Base-by-base conservation (phyloP, 2,329 filamentous ascomycete species). In the Dothistroma septosporum region DNA sequence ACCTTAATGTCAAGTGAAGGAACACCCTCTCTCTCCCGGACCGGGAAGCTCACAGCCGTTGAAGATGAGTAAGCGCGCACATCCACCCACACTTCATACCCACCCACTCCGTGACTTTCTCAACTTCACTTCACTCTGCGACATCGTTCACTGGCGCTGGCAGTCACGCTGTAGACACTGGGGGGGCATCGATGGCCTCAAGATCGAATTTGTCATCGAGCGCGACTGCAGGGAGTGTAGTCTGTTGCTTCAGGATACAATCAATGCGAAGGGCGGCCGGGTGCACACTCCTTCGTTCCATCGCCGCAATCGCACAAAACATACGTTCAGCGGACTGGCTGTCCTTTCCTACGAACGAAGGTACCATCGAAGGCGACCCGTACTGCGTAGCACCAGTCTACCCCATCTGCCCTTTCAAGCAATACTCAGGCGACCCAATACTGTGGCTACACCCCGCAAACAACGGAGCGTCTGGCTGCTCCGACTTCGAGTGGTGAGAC, bases 151-250 rank as follows among this genome's bases (percentile, higher is more conserved):
- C 76, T 0, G 82, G 83, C 2, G 81, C 82, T 8, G 74, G 79
- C 6, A 82, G 79, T 67, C 83, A 85, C 67, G 82, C 81, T 2
- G 81, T 85, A 35, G 83, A 85, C 72, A 83, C 80, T 0, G 85
- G 82, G 85, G 82, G 81, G 85, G 85, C 70, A 85, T 85, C 47
- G 78, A 84, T 63, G 79, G 80, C 11, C 76, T 85, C 2, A 75
- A 70, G 0, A 81, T 85, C 66, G 76, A 77, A 64, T 72, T 75
- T 19, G 83, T 85, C 47, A 79, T 85, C 37, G 83, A 82, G 1
- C 74, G 75, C 9, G 74, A 85, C 61, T 79, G 83, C 2, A 82
- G 82, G 47, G 82, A 85, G 71, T 83, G 74, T n/a, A 83, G 82
- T 0, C 65, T 85, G n/a, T 75, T 85, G 16, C 71, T 85, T 32